Conservation (phyloP, 768 basidiomycete genomes). For the Myochromella boudieri region DNA sequence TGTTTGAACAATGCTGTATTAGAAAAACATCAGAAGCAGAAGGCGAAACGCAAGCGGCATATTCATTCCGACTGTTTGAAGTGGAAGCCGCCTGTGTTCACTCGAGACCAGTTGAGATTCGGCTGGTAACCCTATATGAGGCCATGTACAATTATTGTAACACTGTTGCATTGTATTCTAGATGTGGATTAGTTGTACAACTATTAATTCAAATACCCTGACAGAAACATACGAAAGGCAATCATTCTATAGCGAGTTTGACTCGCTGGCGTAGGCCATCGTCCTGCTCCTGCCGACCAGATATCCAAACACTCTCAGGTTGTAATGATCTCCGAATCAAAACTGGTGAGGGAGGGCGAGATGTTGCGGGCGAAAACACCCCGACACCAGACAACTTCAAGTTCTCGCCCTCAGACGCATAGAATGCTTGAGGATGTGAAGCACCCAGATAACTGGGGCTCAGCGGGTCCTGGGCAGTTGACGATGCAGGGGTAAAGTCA, state of each 20-base stretch:
- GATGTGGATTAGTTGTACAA: slow-evolving; percentile 3
- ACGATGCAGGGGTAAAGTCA: slow-evolving; percentile 7
- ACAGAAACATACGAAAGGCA: background rate
- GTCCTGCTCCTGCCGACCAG: slow-evolving; percentile 15
- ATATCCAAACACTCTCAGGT: slow-evolving; percentile 19
- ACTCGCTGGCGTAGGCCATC: slow-evolving; percentile 19
- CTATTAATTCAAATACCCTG: no score
- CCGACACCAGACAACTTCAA: slow-evolving; percentile 67
- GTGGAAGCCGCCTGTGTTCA: slow-evolving; percentile 97
- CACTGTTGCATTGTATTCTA: slow-evolving; percentile 14
- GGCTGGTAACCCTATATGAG: slow-evolving; percentile 54
- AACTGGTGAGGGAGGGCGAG: slow-evolving; percentile 65
- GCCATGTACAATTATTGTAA: no score
- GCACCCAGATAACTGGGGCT: slow-evolving; percentile 17
- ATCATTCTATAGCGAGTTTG: slow-evolving; percentile 2
- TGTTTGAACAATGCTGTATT: slow-evolving; percentile 88
- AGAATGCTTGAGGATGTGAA: slow-evolving; percentile 44
- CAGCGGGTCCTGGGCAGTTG: slow-evolving; percentile 4
- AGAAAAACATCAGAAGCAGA: slow-evolving; percentile 86
- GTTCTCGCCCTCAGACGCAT: slow-evolving; percentile 49
- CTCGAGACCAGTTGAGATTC: slow-evolving; percentile 85
- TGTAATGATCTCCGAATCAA: slow-evolving; percentile 37
- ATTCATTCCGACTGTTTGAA: slow-evolving; percentile 79
- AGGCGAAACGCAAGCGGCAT: slow-evolving; percentile 71
- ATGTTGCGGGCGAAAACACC: slow-evolving; percentile 70